Percentiles rank a stretch among this genome's conserved stretches.
phyloP scores from a whole-genome alignment of 352 stramenopile genomes.

The Phytopythium vexans region DNA sequence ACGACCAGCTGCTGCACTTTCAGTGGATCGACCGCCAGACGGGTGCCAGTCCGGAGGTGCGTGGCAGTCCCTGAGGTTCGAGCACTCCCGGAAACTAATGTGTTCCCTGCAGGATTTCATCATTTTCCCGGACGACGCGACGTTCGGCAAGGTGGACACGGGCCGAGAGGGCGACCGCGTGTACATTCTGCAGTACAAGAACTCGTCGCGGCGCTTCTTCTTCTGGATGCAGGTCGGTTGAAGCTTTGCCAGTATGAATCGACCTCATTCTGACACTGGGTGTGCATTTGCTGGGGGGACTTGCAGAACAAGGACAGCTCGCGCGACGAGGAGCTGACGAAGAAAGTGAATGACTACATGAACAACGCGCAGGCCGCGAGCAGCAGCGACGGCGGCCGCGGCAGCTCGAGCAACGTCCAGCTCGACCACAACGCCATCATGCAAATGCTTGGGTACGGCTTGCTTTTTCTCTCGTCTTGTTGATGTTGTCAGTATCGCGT shows the following conservation, averaged over 20 bases:
- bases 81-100: background rate
- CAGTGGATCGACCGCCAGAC: constrained; percentile 91
- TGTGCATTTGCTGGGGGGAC: background rate
- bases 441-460: constrained; percentile 81
- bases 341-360: constrained; percentile 89
- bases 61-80: constrained; percentile 1
- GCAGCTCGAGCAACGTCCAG: constrained; percentile 58
- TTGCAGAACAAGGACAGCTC: constrained; percentile 82
- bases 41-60: constrained; percentile 66
- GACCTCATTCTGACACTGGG: background rate
- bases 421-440: constrained; percentile 90
- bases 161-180: constrained; percentile 83
- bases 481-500: background rate
- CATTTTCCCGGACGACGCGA: constrained; percentile 89
- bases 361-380: constrained; percentile 68
- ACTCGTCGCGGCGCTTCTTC: constrained; percentile 90
- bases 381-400: constrained; percentile 20
- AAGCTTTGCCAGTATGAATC: background rate
- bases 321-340: constrained; percentile 83
- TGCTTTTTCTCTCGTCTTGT: background rate
- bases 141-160: constrained; percentile 88
- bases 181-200: constrained; percentile 92
- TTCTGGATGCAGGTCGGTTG: constrained; percentile 92
- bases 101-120: constrained; percentile 73
- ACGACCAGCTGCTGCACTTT: constrained; percentile 91